A percentile compares a stretch with the other conserved stretches of the same genome.
Evolutionary conservation across 2,329 filamentous ascomycete species (phyloP).

Genomic region (Xylariaceae sp.): DNA sequence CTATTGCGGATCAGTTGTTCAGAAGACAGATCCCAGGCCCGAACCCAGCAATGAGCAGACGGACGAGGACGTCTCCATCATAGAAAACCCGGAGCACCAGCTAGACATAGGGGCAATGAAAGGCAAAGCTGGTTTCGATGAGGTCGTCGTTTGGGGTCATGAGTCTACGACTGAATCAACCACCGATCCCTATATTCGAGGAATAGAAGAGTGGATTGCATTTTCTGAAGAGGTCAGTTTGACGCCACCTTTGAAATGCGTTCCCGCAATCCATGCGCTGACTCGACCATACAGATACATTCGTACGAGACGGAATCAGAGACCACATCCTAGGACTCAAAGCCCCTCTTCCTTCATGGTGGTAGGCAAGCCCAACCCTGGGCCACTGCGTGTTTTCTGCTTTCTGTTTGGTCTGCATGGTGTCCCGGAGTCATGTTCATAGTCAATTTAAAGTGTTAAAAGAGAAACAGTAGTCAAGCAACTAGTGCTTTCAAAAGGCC

Average conservation of each 20-base stretch:
- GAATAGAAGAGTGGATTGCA: conserved; percentile 76
- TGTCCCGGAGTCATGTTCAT: no score
- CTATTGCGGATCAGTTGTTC: conserved; percentile 65
- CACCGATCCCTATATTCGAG: conserved; percentile 69
- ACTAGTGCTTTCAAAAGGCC: no score
- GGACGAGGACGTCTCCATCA: conserved; percentile 39
- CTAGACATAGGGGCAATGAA: conserved; percentile 57
- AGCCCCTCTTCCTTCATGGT: conserved; percentile 2
- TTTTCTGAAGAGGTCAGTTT: conserved; percentile 62
- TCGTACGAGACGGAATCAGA: conserved; percentile 26
- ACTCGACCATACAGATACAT: conserved; percentile 31
- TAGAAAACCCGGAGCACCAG: conserved; percentile 44
- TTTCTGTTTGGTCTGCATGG: no score
- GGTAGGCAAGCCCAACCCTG: background rate
- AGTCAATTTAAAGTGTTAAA: no score
- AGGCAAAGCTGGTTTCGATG: conserved; percentile 66
- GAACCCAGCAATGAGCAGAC: conserved; percentile 25
- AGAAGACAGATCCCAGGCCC: conserved; percentile 40
- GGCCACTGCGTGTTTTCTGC: no score
- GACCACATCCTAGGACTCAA: no score
- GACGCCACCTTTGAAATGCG: background rate
- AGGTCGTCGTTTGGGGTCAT: conserved; percentile 82
- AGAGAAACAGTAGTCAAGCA: no score
- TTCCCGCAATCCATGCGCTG: conserved; percentile 5
- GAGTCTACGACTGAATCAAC: conserved; percentile 61